Percentiles rank a stretch among this genome's conserved stretches.
These are phyloP conservation scores for Trametes punicea DNA, from an alignment of 768 basidiomycete species.

Conservation along the genomic window DNA sequence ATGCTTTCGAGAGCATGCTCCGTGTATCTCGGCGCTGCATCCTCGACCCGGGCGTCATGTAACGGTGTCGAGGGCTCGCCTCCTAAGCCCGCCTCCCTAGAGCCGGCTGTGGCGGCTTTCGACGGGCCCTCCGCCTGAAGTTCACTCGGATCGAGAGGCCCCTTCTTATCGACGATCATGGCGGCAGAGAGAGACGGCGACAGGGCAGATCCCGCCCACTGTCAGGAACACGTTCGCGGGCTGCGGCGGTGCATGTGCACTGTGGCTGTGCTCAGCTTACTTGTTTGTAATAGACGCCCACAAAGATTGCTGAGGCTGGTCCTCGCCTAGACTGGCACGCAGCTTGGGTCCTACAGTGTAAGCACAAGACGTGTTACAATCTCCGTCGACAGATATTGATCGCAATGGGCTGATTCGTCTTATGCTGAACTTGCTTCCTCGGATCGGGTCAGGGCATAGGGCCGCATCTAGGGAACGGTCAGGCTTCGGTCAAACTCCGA, in stretches of 20 bases:
- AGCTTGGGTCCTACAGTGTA: no score
- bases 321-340: no score
- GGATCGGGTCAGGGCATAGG: no score
- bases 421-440: no score
- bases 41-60: background rate
- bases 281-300: no score
- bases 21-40: slow-evolving; percentile 8
- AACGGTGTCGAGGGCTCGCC: background rate
- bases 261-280: background rate
- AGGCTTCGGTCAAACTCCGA: no score
- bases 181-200: background rate
- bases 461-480: no score
- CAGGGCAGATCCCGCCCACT: background rate
- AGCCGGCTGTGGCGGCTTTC: background rate
- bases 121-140: background rate
- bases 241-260: background rate
- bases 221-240: background rate
- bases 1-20: slow-evolving; percentile 17
- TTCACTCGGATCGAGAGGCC: background rate
- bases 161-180: slow-evolving; percentile 6
- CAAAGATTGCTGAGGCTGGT: no score
- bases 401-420: no score
- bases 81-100: background rate
- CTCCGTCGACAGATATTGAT: no score
- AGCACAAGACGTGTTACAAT: no score